Evolutionary conservation across 129 eudicot species (phyloP).

Genomic region (Chrysanthemum seticuspe): DNA sequence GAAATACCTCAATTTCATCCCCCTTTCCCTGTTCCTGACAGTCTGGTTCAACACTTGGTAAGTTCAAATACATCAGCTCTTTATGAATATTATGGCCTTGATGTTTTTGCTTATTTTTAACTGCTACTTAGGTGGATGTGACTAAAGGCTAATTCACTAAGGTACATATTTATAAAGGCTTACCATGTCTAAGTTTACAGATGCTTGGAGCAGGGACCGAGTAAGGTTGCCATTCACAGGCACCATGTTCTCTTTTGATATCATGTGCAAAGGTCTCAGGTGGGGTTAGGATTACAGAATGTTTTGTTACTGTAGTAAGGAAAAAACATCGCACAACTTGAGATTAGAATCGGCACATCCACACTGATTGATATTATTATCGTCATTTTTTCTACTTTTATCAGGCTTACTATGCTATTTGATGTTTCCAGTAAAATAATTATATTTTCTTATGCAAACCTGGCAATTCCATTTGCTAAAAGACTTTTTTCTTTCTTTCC

Average conservation of each 20-base stretch:
- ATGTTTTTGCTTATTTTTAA: slow-evolving; percentile 36
- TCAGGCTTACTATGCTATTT: slow-evolving; percentile 29
- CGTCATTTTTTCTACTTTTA: slow-evolving; percentile 27
- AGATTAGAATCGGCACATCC: slow-evolving; percentile 39
- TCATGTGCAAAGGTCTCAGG: slow-evolving; percentile 87
- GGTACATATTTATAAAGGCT: slow-evolving; percentile 78
- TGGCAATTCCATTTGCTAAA: slow-evolving; percentile 27
- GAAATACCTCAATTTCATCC: slow-evolving; percentile 54
- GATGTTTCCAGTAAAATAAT: slow-evolving; percentile 16
- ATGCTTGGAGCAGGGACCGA: slow-evolving; percentile 93
- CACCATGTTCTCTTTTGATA: slow-evolving; percentile 92
- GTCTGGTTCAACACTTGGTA: slow-evolving; percentile 71
- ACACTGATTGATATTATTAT: slow-evolving; percentile 32
- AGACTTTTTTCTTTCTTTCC: slow-evolving; percentile 24
- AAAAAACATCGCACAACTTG: slow-evolving; percentile 47
- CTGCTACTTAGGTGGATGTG: slow-evolving; percentile 50
- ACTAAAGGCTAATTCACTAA: slow-evolving; percentile 46
- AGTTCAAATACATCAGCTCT: slow-evolving; percentile 40
- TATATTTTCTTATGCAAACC: slow-evolving; percentile 17
- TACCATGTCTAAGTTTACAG: slow-evolving; percentile 98
- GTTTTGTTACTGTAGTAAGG: slow-evolving; percentile 43
- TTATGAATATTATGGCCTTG: slow-evolving; percentile 2
- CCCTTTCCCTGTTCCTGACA: slow-evolving; percentile 73
- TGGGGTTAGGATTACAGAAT: slow-evolving; percentile 87
- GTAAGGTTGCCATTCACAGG: slow-evolving; percentile 89